Base-by-base conservation (phyloP, 176 grass and related monocot genomes). In the Lolium perenne region DNA sequence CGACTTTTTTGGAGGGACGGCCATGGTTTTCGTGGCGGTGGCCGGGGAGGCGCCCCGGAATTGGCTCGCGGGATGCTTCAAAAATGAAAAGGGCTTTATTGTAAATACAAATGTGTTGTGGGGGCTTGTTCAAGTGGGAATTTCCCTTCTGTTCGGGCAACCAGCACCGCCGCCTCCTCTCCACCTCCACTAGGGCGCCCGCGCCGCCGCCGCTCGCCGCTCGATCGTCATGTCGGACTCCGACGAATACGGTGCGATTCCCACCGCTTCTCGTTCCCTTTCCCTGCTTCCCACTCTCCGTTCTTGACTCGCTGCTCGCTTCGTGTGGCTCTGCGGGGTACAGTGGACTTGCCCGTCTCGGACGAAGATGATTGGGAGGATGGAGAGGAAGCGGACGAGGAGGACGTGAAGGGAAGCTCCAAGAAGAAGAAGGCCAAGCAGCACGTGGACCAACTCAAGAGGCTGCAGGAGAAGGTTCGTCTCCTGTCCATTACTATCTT, bases 401-500 rank as follows among this genome's bases (percentile, higher is more conserved):
- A 46, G 29, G 50, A 26, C 10, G 38, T 23, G 13, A 9, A 38
- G 21, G 83, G 41, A 0, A 56, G 50, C 60, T 60, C 88, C 54
- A 54, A 82, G 26, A 29, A 2, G 55, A 69, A 77, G 10, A 97
- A 86, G 84, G 84, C 91, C 64, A 88, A 92, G 56, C 38, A 94
- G 58, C 96, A 98, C 74, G 93, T 65, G n/a, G 64, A 89, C 18
- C 86, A 94, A 51, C 89, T 98, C 71, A 79, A 91, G 77, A 90
- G 93, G 84, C 90, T 95, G 47, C 74, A 82, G 47, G 84, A 92
- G 45, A 98, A 95, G 96, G 96, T 98, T 79, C 23, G 64, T 45
- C 46, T 29, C 26, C 26, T 29, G 26, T 29, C 26, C 26, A 29
- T 29, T 29, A 29, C 26, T 2, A 29, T 29, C 26, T 29, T 29